Conservation (phyloP, 2,329 filamentous ascomycete species). For the Aspergillus clavatus region DNA sequence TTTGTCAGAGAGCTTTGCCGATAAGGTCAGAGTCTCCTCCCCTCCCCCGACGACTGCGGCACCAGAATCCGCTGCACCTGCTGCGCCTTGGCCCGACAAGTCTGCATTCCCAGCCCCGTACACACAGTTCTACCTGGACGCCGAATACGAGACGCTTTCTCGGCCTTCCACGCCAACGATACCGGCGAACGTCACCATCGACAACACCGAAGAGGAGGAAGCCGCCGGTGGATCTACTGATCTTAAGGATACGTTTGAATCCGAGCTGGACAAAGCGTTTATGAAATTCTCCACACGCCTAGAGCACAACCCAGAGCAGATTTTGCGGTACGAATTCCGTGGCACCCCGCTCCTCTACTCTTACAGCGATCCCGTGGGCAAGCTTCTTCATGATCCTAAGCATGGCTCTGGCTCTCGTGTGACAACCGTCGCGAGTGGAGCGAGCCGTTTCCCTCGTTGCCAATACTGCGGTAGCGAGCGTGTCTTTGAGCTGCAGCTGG, state of each 20-base stretch:
- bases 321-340: conserved; percentile 72
- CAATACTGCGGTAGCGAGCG: conserved; percentile 67
- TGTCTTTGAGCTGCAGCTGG: conserved; percentile 88
- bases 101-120: conserved; percentile 65
- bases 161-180: conserved; percentile 47
- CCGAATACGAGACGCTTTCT: conserved; percentile 84
- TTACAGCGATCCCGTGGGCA: conserved; percentile 68
- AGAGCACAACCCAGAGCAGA: conserved; percentile 75
- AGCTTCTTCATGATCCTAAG: conserved; percentile 46
- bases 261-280: conserved; percentile 68
- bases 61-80: conserved; percentile 39
- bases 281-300: conserved; percentile 75
- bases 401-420: conserved; percentile 21
- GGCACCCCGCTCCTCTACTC: conserved; percentile 75
- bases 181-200: conserved; percentile 44
- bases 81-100: conserved; percentile 70
- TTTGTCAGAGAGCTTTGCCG: conserved; percentile 63
- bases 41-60: conserved; percentile 26
- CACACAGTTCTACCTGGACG: conserved; percentile 75
- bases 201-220: conserved; percentile 35
- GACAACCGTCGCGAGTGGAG: conserved; percentile 23
- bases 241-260: conserved; percentile 71
- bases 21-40: conserved; percentile 57
- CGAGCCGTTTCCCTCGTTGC: conserved; percentile 64
- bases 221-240: conserved; percentile 32